These are phyloP conservation scores for Cladosporium sp. DNA, from an alignment of 2,329 filamentous ascomycete genomes.

Conservation along the genomic window DNA sequence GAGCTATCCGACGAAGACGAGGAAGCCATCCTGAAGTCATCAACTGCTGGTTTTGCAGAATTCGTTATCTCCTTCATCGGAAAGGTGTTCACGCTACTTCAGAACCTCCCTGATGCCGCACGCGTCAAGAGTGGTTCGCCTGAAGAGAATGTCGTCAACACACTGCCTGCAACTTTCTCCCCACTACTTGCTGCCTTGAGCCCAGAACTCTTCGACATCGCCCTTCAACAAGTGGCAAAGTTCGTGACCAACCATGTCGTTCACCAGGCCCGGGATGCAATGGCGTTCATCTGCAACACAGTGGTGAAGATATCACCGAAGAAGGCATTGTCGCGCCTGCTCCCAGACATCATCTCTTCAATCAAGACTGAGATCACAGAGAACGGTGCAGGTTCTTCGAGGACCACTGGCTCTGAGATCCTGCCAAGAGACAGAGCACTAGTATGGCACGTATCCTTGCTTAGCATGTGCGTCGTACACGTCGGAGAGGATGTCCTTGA, in stretches of 20 bases:
- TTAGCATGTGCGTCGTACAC: slow-evolving; percentile 97
- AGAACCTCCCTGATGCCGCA: slow-evolving; percentile 88
- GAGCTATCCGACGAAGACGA: slow-evolving; percentile 83
- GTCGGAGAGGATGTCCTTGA: slow-evolving; percentile 84
- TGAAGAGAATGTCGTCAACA: slow-evolving; percentile 96
- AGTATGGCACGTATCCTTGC: slow-evolving; percentile 94
- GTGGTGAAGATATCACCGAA: slow-evolving; percentile 93
- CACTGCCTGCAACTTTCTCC: slow-evolving; percentile 81
- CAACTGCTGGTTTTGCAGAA: slow-evolving; percentile 87
- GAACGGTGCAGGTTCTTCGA: slow-evolving; percentile 89
- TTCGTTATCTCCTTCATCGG: slow-evolving; percentile 87
- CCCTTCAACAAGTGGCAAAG: slow-evolving; percentile 81
- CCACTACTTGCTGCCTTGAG: slow-evolving; percentile 87
- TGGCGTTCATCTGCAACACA: slow-evolving; percentile 97
- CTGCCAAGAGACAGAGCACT: slow-evolving; percentile 85
- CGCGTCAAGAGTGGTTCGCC: slow-evolving; percentile 84
- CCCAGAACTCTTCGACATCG: slow-evolving; percentile 86
- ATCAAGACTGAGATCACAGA: slow-evolving; percentile 96
- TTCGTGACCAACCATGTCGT: slow-evolving; percentile 94
- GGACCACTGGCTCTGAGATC: slow-evolving; percentile 89
- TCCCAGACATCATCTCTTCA: slow-evolving; percentile 83
- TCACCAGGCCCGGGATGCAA: slow-evolving; percentile 91
- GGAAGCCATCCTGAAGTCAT: slow-evolving; percentile 80
- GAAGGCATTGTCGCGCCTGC: slow-evolving; percentile 82
- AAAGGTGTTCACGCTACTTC: slow-evolving; percentile 88